phyloP scores from a whole-genome alignment of 176 grass and related monocot species.

The Tillandsia leiboldiana region DNA sequence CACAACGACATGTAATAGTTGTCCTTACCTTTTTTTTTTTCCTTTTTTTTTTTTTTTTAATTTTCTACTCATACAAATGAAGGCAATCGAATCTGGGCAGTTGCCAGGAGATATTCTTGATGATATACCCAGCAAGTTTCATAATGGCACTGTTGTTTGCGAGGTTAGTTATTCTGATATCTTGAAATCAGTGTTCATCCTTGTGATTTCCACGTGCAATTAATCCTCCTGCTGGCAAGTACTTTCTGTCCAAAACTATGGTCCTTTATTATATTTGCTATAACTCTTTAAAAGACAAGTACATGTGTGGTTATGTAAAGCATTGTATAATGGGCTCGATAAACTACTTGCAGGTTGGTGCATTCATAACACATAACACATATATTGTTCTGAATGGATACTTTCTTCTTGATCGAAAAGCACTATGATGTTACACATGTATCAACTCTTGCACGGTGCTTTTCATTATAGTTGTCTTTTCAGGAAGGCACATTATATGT shows the following conservation, averaged over 20 bases:
- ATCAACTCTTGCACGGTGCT: background rate
- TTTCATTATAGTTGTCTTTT: background rate
- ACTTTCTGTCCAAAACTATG: background rate
- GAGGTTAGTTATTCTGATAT: constrained; percentile 56
- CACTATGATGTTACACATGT: background rate
- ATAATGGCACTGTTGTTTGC: constrained; percentile 64
- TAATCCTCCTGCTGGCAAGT: background rate
- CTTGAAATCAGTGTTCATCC: background rate
- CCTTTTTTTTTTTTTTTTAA: background rate
- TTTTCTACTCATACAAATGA: background rate
- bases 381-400: background rate
- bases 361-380: background rate
- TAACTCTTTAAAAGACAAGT: background rate
- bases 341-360: background rate
- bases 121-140: constrained; percentile 92
- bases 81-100: constrained; percentile 81
- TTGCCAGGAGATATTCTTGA: constrained; percentile 82
- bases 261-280: background rate
- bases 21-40: background rate
- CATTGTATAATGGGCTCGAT: background rate
- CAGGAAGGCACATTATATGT: background rate
- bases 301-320: background rate
- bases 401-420: background rate
- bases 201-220: background rate
- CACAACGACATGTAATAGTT: background rate